Base-by-base conservation (phyloP, 225 moss, liverwort and hornwort genomes). In the Pseudoscleropodium purum region DNA sequence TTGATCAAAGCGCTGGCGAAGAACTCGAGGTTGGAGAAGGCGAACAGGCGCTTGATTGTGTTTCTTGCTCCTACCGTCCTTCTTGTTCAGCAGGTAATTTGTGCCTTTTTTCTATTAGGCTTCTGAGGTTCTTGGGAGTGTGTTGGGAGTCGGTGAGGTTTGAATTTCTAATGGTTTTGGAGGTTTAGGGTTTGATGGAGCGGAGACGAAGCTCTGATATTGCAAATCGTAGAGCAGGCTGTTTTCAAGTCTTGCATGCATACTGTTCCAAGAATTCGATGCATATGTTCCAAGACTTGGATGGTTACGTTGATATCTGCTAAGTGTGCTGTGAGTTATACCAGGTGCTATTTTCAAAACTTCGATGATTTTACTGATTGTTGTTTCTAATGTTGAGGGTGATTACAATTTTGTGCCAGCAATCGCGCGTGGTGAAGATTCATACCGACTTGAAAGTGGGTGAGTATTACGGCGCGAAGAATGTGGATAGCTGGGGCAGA, bases 21-120 rank as follows among this genome's bases (percentile, higher is more conserved):
- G 88, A 91, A 88, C 87, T 93, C 96, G 79, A 94, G 96, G 63
- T 84, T 93, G 66, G 90, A 92, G 66, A 83, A 87, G 7, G 90
- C 90, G 69, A 95, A 94, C 62, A 99, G 95, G 92, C 95, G 96
- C 45, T 81, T 97, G 79, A 96, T 95, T 81, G 93, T 99, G 52
- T 99, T 99, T 76, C 96, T 99, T 65, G 99, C 96, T 85, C 99
- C 99, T 43, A 99, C 96, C 7, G 97, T 97, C 26, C 83, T 94
- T 81, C 96, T 99, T 63, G 96, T 97, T 57, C 94, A 91, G 72
- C 99, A 99, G 93, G 99, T 99, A 86, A n/a, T 20, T 18, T 30
- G 61, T 65, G 36, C n/a, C 47, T 29, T 54, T 77, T 13, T 20
- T 60, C 13, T 23, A 20, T 74, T 25, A 7, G 45, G n/a, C 57